A percentile compares a stretch with the other conserved stretches of the same genome.
Conservation (phyloP, 768 basidiomycete genomes). For the Amanita phalloides region DNA sequence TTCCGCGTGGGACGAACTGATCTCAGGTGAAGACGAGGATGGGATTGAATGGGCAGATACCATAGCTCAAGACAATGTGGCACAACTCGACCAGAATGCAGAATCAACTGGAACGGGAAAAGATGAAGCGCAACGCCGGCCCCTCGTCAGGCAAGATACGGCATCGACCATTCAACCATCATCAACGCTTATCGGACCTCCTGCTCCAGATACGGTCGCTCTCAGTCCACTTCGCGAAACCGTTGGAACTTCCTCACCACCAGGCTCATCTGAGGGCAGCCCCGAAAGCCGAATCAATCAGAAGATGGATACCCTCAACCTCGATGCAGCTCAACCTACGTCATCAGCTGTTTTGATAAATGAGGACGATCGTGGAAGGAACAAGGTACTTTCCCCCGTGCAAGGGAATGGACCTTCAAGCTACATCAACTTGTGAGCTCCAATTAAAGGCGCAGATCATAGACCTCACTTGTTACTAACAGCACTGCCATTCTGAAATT, state of each 20-base stretch:
- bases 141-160: conserved; percentile 10
- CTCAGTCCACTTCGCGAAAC: conserved; percentile 1
- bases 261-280: conserved; percentile 32
- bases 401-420: conserved; percentile 33
- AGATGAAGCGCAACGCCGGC: conserved; percentile 2
- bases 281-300: conserved; percentile 25
- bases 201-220: background rate
- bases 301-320: conserved; percentile 20
- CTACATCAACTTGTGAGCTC: conserved; percentile 33
- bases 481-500: conserved; percentile 27
- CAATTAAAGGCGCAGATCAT: background rate
- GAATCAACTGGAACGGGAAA: background rate
- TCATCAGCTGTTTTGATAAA: background rate
- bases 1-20: conserved; percentile 41
- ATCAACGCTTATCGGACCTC: conserved; percentile 1
- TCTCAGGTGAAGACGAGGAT: conserved; percentile 24
- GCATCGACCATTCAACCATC: conserved; percentile 10
- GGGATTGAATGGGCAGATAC: conserved; percentile 47
- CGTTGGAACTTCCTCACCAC: background rate
- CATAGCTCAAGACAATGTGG: conserved; percentile 17
- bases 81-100: background rate
- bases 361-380: conserved; percentile 37
- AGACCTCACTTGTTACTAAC: background rate
- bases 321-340: conserved; percentile 4
- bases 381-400: conserved; percentile 41